A percentile compares a stretch with the other conserved stretches of the same genome.
These are phyloP conservation scores for Grifola frondosa DNA, from an alignment of 1,284 basidiomycete genomes.

Conservation along the genomic window DNA sequence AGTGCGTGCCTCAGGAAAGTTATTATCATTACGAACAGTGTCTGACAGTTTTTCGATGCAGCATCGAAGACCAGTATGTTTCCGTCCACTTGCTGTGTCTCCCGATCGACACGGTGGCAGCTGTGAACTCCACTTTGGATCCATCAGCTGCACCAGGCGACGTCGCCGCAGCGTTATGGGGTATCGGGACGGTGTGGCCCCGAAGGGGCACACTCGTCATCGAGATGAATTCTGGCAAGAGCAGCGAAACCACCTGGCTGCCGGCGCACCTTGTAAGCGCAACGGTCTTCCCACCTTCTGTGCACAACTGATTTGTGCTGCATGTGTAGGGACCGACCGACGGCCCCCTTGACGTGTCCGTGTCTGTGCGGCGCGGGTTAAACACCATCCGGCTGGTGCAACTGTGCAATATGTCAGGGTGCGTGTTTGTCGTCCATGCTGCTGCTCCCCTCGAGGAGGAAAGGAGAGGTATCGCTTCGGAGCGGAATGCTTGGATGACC, in stretches of 20 bases:
- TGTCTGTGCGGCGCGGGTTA: constrained; percentile 37
- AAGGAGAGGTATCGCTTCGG: not conserved
- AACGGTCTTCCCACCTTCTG: constrained; percentile 10
- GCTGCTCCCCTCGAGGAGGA: constrained; percentile 14
- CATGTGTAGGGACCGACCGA: constrained; percentile 21
- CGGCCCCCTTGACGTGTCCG: constrained; percentile 40
- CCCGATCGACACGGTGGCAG: constrained; percentile 29
- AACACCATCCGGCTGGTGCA: constrained; percentile 50
- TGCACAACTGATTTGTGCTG: constrained; percentile 7
- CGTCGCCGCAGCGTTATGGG: constrained; percentile 33
- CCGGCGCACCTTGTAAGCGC: constrained; percentile 40
- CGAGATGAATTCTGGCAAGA: constrained; percentile 38
- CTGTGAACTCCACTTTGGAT: constrained; percentile 27
- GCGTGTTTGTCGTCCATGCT: constrained; percentile 43
- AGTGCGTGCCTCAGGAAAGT: constrained; percentile 20
- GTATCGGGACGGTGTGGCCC: constrained; percentile 48
- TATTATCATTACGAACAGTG: too few relatives aligned
- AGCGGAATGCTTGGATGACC: constrained; percentile 6
- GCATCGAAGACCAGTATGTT: constrained; percentile 24
- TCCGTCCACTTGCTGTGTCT: constrained; percentile 44
- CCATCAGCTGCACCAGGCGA: constrained; percentile 28
- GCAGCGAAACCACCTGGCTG: constrained; percentile 30
- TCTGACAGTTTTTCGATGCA: constrained; percentile 21
- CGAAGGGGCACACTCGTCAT: constrained; percentile 44
- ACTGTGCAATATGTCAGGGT: constrained; percentile 38